Evolutionary conservation across 1,284 basidiomycete species (phyloP).

Genomic region (Boletus hoseneyae): DNA sequence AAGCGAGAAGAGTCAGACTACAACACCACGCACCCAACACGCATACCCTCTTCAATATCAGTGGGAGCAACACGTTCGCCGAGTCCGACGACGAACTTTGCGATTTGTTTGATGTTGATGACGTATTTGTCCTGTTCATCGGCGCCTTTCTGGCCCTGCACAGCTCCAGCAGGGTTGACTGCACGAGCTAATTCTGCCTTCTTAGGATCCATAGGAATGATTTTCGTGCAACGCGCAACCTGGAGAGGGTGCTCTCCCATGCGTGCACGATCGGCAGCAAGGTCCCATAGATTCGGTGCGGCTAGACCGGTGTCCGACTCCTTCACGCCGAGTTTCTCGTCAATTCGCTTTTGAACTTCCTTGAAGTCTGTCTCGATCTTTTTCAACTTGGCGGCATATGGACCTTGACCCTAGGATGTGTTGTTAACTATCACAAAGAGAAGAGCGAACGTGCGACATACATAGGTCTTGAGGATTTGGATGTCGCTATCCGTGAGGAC

Average conservation of each 20-base stretch:
- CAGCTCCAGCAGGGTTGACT: conserved; percentile 69
- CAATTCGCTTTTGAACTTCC: conserved; percentile 95
- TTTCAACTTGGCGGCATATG: conserved; percentile 89
- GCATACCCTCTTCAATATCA: conserved; percentile 99
- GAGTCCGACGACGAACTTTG: conserved; percentile 98
- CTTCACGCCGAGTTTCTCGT: conserved; percentile 97
- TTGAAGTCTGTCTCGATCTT: conserved; percentile 92
- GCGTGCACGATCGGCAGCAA: conserved; percentile 81
- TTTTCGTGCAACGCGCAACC: conserved; percentile 98
- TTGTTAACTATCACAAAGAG: not conserved
- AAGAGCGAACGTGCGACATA: conserved; percentile 30
- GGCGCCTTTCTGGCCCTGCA: conserved; percentile 83
- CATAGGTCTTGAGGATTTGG: conserved; percentile 98
- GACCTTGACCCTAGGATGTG: conserved; percentile 84
- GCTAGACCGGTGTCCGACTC: conserved; percentile 98
- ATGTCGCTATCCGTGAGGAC: conserved; percentile 98
- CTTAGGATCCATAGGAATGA: conserved; percentile 80
- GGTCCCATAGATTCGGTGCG: conserved; percentile 95
- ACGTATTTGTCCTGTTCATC: conserved; percentile 99
- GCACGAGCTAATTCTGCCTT: conserved; percentile 71
- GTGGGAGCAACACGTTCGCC: conserved; percentile 96
- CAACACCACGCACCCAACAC: conserved; percentile 79
- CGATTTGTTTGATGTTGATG: conserved; percentile 99
- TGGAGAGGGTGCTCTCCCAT: conserved; percentile 94
- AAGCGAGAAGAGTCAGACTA: not conserved